A percentile compares a stretch with the other conserved stretches of the same genome.
These are phyloP conservation scores for Myxozyma melibiosi DNA, from an alignment of 805 yeast species.

Conservation along the genomic window DNA sequence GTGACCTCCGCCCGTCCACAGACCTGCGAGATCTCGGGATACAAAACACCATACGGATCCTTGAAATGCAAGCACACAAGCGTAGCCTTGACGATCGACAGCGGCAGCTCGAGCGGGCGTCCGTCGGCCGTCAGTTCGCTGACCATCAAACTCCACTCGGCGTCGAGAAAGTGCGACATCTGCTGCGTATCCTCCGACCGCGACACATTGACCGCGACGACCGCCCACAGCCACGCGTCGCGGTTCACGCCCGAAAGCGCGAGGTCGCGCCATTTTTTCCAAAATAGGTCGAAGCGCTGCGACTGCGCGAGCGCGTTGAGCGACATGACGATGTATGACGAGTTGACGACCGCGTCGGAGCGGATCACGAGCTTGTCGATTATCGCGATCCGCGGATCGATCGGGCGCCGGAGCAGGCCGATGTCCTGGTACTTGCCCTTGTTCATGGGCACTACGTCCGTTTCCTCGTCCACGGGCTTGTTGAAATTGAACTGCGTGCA, in stretches of 20 bases:
- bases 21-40: slow-evolving; percentile 6
- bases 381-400: slow-evolving; percentile 10
- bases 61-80: slow-evolving; percentile 18
- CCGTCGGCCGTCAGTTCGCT: slow-evolving; percentile 13
- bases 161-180: slow-evolving; percentile 14
- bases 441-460: not conserved
- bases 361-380: slow-evolving; percentile 24
- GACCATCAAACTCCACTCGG: slow-evolving; percentile 16
- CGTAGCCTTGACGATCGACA: slow-evolving; percentile 1
- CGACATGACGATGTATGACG: slow-evolving; percentile 32
- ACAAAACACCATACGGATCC: slow-evolving; percentile 20
- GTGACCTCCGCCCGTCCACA: slow-evolving; percentile 1
- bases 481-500: slow-evolving; percentile 29
- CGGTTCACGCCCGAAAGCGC: slow-evolving; percentile 19
- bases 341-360: slow-evolving; percentile 23
- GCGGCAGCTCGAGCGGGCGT: not conserved
- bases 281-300: slow-evolving; percentile 38
- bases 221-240: slow-evolving; percentile 32
- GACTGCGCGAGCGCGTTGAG: slow-evolving; percentile 39
- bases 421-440: slow-evolving; percentile 2
- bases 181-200: slow-evolving; percentile 37
- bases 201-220: slow-evolving; percentile 39
- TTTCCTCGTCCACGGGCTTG: not conserved
- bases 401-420: not conserved
- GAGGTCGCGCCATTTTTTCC: slow-evolving; percentile 39